Conservation (phyloP, 148 eudicot genomes). For the Heliosperma pusillum region DNA sequence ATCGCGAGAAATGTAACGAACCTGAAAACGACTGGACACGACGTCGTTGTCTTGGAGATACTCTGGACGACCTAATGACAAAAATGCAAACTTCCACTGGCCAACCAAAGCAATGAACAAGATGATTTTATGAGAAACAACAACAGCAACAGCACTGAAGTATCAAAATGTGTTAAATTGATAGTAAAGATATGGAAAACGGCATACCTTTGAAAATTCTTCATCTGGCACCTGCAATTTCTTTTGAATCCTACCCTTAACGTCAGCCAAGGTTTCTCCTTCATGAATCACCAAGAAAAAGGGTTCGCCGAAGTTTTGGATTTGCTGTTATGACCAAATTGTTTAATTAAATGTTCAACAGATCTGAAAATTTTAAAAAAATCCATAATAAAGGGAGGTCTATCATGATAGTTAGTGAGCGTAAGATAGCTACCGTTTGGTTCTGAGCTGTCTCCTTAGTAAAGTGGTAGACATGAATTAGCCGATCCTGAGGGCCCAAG, state of each 20-base stretch:
- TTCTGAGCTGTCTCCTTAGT: conserved; percentile 78
- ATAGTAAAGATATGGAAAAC: neutral
- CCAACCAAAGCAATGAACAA: conserved; percentile 20
- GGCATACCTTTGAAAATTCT: conserved; percentile 77
- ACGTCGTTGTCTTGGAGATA: conserved; percentile 63
- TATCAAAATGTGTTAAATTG: neutral
- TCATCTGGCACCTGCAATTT: conserved; percentile 85
- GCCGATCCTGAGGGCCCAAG: conserved; percentile 72
- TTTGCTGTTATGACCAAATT: conserved; percentile 44
- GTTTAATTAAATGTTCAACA: neutral
- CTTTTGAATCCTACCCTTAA: conserved; percentile 72
- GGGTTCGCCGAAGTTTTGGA: conserved; percentile 87
- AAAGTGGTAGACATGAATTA: conserved; percentile 85
- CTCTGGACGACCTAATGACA: conserved; percentile 66
- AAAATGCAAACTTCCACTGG: conserved; percentile 77
- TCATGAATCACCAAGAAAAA: conserved; percentile 87
- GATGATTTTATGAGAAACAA: neutral
- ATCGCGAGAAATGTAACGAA: conserved; percentile 5
- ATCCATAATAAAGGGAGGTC: neutral
- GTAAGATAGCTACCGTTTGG: conserved; percentile 47
- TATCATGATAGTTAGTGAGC: neutral
- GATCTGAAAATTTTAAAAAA: neutral
- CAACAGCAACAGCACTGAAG: neutral
- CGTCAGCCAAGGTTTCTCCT: conserved; percentile 80
- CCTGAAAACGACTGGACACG: conserved; percentile 65